Evolutionary conservation across 2,329 filamentous ascomycete species (phyloP), one percentile per base, ranked within the genome.

Genomic region (Exophiala alcalophila): DNA sequence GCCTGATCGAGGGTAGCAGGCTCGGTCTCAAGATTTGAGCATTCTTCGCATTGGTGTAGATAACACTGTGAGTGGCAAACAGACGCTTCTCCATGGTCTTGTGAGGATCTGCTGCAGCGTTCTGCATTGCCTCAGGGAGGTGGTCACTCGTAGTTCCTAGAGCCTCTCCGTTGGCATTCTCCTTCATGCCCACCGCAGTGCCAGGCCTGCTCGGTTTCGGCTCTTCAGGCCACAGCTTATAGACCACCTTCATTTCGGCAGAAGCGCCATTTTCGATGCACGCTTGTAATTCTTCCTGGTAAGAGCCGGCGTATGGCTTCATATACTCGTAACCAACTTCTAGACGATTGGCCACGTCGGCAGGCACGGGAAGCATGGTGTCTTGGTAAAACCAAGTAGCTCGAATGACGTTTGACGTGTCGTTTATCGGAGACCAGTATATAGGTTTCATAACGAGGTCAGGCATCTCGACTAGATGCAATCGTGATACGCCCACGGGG

Each of bases 371-470:
- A 45, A 86, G 71, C 89, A 97, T 95, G 1, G 85, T 91, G 59
- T 96, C 90, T 68, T 84, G 85, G 65, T 97, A 97, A 62, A 98
- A 98, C 92, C 92, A 98, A 0, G 91, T 97, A 1, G 86, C 89
- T 53, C 92, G 77, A 44, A 84, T 75, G 2, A 97, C 89, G 24
- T 81, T 73, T 5, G 87, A 84, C 21, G 94, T 78, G 59, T 97
- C 92, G 57, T 94, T 89, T 21, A 97, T 77, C 5, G 92, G 91
- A 12, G 84, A 90, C 92, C 92, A 98, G 62, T 98, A 98, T 47
- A 97, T 96, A 0, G 92, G 92, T 63, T 90, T 87, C 89, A 98
- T 94, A 58, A 86, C 76, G 23, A 94, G 68, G 39, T 77, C 77
- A 15, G 91, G 89, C 55, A 97, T 73, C 44, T 86, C 81, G 1